A percentile compares a stretch with the other conserved stretches of the same genome.
Evolutionary conservation across 1,139 yeast species (phyloP).

Genomic region (Kodamaea fungicola): DNA sequence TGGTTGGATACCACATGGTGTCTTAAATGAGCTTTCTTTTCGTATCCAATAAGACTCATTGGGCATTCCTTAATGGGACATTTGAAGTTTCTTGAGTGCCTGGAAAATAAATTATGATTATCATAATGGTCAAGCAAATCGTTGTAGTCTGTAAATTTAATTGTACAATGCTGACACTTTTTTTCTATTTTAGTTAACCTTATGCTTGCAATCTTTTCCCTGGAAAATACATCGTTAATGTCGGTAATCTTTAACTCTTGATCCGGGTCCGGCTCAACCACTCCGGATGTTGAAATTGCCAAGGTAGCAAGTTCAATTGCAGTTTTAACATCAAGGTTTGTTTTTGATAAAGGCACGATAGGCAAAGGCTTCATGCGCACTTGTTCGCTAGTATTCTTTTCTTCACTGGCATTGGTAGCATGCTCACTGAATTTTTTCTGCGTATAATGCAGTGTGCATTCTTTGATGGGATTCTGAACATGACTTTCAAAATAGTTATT

Average conservation of each 20-base stretch:
- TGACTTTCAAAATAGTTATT: too few species aligned
- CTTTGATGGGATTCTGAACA: too few species aligned
- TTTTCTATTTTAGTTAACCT: not conserved
- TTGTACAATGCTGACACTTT: constrained; percentile 9
- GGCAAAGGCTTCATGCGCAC: not conserved
- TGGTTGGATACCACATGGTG: constrained; percentile 64
- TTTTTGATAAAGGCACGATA: constrained; percentile 1
- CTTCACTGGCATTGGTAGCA: too few species aligned
- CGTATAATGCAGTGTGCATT: too few species aligned
- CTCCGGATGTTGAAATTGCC: constrained; percentile 5
- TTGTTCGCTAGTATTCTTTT: too few species aligned
- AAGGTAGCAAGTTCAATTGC: constrained; percentile 13
- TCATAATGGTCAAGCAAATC: constrained; percentile 13
- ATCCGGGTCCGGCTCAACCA: too few species aligned
- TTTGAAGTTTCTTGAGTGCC: constrained; percentile 17
- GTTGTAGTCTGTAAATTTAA: constrained; percentile 8
- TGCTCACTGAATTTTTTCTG: too few species aligned
- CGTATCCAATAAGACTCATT: constrained; percentile 58
- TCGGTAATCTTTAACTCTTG: too few species aligned
- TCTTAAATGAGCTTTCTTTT: constrained; percentile 55
- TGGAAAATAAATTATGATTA: constrained; percentile 8
- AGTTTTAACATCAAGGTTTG: constrained; percentile 10
- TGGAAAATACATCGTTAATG: too few species aligned
- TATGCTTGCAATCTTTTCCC: too few species aligned
- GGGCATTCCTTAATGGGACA: constrained; percentile 60